Evolutionary conservation across 139 green algal genomes (phyloP), one percentile per base, ranked within the genome.

Genomic region (Tetradesmus lagerheimii): DNA sequence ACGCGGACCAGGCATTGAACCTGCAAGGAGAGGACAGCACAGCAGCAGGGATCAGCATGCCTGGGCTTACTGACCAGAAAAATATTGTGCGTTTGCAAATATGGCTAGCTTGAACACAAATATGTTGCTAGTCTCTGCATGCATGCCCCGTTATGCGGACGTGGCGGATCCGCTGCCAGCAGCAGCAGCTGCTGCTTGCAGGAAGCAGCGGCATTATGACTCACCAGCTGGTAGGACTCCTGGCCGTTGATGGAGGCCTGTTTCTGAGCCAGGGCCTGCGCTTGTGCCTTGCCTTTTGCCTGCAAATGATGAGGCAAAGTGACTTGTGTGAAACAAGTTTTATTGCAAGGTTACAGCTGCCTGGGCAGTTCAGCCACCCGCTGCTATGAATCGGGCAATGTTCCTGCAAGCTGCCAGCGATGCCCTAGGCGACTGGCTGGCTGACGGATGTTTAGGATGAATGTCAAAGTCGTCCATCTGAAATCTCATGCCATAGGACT

Each of bases 1-100:
- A 95, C 93, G 11, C 93, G 88, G 41, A 95, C 87, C 38, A 95
- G 83, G 88, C 89, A 93, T 20, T 93, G 53, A 16, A 94, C 92
- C 90, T 94, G 81, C 64, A 84, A 31, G 71, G 31, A 11, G 71
- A 12, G 12, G 23, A 79, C 20, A 25, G n/a, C 45, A 86, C 80
- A 86, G 80, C 80, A 86, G 47, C 39, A 74, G n/a, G 14, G 6
- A 37, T 47, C 37, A 74, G 83, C 83, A 64, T 64, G 57, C 23
- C 57, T 31, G 4, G 23, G 25, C 57, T 71, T 71, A 23, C 20
- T 71, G 23, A 8, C 20, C 14, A 71, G 20, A 25, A 15, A n/a
- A 23, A 20, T 71, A 1, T 18, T 11, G 8, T 6, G 1, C 57
- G 25, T 23, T 71, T 71, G 57, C 57, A 71, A 23, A 23, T 31